A percentile compares a stretch with the other conserved stretches of the same genome.
phyloP scores from a whole-genome alignment of 225 moss, liverwort and hornwort genomes.

The Sphagnum contortum region DNA sequence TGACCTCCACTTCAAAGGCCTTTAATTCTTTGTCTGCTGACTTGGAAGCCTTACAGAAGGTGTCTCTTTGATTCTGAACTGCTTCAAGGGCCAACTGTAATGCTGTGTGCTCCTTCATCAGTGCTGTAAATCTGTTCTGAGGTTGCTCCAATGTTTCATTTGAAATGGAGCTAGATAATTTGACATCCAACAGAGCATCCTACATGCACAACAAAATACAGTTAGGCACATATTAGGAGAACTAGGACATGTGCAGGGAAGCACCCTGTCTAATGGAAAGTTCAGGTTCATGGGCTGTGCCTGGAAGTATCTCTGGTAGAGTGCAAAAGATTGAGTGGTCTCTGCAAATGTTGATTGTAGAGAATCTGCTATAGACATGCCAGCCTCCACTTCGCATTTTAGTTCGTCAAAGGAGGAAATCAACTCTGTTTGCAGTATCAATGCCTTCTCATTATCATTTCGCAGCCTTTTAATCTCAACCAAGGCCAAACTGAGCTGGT shows the following conservation, averaged over 20 bases:
- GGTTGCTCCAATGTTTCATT: constrained; percentile 12
- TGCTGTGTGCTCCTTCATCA: constrained; percentile 22
- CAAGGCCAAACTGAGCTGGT: constrained; percentile 30
- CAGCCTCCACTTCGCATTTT: constrained; percentile 48
- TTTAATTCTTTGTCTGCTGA: constrained; percentile 47
- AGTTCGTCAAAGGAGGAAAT: constrained; percentile 43
- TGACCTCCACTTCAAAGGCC: constrained; percentile 18
- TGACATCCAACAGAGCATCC: neutral
- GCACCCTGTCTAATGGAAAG: no score
- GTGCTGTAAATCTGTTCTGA: constrained; percentile 18
- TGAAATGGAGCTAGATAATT: no score
- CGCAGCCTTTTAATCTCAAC: constrained; percentile 39
- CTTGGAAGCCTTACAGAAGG: constrained; percentile 39
- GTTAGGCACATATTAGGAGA: no score
- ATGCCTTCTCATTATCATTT: constrained; percentile 34
- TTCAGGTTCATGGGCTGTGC: constrained; percentile 14
- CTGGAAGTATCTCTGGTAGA: constrained; percentile 43
- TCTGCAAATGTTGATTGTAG: no score
- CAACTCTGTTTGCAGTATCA: constrained; percentile 34
- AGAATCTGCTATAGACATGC: constrained; percentile 25
- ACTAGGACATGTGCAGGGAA: no score
- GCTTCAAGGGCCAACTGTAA: constrained; percentile 38
- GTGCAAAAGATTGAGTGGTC: constrained; percentile 20
- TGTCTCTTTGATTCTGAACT: constrained; percentile 43
- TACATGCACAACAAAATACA: no score